Conservation (phyloP, 2,329 filamentous ascomycete species). For the Colletotrichum incanum region DNA sequence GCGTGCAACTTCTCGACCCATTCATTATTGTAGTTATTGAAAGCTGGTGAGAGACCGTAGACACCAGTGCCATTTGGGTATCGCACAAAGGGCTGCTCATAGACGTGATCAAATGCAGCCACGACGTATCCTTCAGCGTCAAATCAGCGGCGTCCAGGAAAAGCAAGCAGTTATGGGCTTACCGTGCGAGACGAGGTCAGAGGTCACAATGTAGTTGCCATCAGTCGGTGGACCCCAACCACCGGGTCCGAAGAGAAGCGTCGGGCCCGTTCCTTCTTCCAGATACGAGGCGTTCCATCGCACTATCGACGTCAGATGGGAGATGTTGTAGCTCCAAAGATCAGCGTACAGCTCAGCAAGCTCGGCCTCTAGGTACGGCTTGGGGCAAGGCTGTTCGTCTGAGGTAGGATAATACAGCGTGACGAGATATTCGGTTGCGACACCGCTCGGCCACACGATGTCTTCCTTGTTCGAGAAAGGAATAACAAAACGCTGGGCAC, state of each 20-base stretch:
- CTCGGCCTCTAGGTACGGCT: slow-evolving; percentile 39
- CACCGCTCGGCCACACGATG: slow-evolving; percentile 22
- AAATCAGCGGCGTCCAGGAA: not conserved
- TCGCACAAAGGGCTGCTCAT: slow-evolving; percentile 49
- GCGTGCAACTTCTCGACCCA: slow-evolving; percentile 41
- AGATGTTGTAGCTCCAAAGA: slow-evolving; percentile 32
- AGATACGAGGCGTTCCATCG: slow-evolving; percentile 35
- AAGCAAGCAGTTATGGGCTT: not conserved
- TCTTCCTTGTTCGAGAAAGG: slow-evolving; percentile 22
- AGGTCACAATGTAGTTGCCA: slow-evolving; percentile 31
- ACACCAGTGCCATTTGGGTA: slow-evolving; percentile 50
- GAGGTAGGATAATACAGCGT: slow-evolving; percentile 43
- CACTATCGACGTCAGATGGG: slow-evolving; percentile 36
- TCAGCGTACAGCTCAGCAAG: slow-evolving; percentile 24
- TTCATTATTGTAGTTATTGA: slow-evolving; percentile 26
- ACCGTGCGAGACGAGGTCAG: slow-evolving; percentile 41
- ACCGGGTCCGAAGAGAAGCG: slow-evolving; percentile 38
- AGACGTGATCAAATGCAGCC: slow-evolving; percentile 49
- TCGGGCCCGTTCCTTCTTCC: slow-evolving; percentile 7
- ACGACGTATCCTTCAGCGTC: slow-evolving; percentile 47
- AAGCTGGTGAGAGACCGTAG: slow-evolving; percentile 38
- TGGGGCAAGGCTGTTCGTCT: slow-evolving; percentile 14
- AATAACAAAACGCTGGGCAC: slow-evolving; percentile 35
- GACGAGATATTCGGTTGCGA: slow-evolving; percentile 40
- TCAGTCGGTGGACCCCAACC: slow-evolving; percentile 39